phyloP scores from a whole-genome alignment of 2,329 filamentous ascomycete genomes.

The Xylariales sp. region DNA sequence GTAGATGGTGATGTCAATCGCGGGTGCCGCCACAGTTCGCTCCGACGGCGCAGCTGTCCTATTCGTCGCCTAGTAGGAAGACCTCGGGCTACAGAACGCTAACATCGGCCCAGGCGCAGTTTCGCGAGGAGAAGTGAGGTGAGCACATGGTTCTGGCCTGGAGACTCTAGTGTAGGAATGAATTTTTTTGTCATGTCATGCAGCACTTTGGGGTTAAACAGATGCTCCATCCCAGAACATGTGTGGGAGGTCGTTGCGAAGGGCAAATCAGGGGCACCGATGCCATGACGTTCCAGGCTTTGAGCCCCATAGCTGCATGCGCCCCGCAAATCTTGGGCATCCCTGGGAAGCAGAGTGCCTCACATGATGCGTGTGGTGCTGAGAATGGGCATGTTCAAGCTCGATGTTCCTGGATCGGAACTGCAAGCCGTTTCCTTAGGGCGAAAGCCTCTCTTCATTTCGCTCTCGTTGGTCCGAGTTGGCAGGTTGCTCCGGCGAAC shows the following conservation, averaged over 20 bases:
- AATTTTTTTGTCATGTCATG: slow-evolving; percentile 1
- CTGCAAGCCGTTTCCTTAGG: no score
- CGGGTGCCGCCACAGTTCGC: slow-evolving; percentile 7
- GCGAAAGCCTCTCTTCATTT: no score
- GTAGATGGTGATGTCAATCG: slow-evolving; percentile 10
- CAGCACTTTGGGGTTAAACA: slow-evolving; percentile 2
- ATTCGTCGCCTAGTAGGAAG: slow-evolving; percentile 3
- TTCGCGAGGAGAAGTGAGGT: no score
- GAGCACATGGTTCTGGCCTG: no score
- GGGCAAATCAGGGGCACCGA: slow-evolving; percentile 6
- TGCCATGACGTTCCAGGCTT: slow-evolving; percentile 5
- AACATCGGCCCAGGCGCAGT: slow-evolving; percentile 3
- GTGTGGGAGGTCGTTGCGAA: slow-evolving; percentile 5
- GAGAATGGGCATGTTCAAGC: slow-evolving; percentile 6
- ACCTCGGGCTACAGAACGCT: background rate
- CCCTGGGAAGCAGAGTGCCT: slow-evolving; percentile 3
- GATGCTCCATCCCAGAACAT: background rate
- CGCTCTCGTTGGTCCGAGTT: no score
- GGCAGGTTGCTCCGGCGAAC: no score
- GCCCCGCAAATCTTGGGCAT: slow-evolving; percentile 4
- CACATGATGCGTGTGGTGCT: slow-evolving; percentile 8
- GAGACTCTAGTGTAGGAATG: no score
- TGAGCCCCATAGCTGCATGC: slow-evolving; percentile 7
- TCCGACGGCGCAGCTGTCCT: background rate
- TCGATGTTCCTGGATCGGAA: slow-evolving; percentile 2